Percentiles rank a stretch among this genome's conserved stretches.
Evolutionary conservation across 2,329 filamentous ascomycete genomes (phyloP).

Genomic region (Trichophyton benhamiae): DNA sequence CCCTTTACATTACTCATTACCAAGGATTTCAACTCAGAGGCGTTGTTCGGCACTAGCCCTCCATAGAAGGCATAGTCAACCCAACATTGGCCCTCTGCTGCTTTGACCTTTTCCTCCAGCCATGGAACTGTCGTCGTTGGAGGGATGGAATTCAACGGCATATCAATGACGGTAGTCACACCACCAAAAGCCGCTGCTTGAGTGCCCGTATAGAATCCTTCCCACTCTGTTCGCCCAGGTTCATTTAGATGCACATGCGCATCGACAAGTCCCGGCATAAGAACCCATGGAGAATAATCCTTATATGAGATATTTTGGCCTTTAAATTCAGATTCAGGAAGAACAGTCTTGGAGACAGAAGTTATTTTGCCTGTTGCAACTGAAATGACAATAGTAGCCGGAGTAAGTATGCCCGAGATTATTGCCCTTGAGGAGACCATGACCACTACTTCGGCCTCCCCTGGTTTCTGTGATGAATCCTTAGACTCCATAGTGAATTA

Average conservation of each 20-base stretch:
- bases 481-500: background rate
- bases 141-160: slow-evolving; percentile 94
- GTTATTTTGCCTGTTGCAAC: slow-evolving; percentile 71
- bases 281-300: slow-evolving; percentile 71
- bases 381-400: slow-evolving; percentile 74
- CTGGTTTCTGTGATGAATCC: background rate
- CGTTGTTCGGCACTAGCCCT: slow-evolving; percentile 84
- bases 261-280: slow-evolving; percentile 86
- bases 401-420: slow-evolving; percentile 61
- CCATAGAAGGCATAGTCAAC: slow-evolving; percentile 98
- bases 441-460: slow-evolving; percentile 36
- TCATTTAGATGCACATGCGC: slow-evolving; percentile 97
- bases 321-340: slow-evolving; percentile 67
- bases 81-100: slow-evolving; percentile 82
- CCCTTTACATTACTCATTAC: slow-evolving; percentile 79
- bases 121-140: slow-evolving; percentile 81
- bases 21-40: slow-evolving; percentile 61
- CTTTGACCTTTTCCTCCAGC: slow-evolving; percentile 72
- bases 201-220: slow-evolving; percentile 92
- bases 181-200: slow-evolving; percentile 87
- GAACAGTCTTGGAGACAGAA: slow-evolving; percentile 57
- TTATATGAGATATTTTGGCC: slow-evolving; percentile 51
- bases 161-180: slow-evolving; percentile 92
- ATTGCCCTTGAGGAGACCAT: slow-evolving; percentile 76
- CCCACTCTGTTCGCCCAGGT: slow-evolving; percentile 93